phyloP scores from a whole-genome alignment of 345 rosid species.

The Sonneratia alba region DNA sequence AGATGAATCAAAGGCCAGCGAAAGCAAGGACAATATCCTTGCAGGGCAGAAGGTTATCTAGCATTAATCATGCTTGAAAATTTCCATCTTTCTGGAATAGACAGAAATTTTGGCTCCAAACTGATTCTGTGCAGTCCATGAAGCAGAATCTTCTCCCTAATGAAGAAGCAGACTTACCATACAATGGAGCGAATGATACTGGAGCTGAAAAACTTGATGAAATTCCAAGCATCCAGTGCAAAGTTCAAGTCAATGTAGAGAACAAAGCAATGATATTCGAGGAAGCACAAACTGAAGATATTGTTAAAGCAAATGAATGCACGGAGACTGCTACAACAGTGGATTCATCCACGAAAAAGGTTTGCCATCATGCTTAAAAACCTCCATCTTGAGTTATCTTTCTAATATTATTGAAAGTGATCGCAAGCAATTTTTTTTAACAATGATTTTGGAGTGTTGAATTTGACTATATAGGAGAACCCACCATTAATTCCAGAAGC shows the following conservation, averaged over 20 bases:
- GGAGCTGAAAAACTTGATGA: neutral
- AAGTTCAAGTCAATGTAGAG: neutral
- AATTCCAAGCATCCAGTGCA: neutral
- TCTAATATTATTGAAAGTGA: neutral
- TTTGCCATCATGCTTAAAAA: neutral
- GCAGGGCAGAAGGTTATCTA: constrained; percentile 5
- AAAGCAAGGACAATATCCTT: neutral
- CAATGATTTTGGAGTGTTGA: neutral
- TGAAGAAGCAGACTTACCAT: neutral
- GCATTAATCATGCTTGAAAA: neutral
- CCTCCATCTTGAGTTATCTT: neutral
- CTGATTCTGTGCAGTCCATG: neutral
- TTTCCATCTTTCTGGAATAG: neutral
- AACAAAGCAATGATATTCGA: neutral
- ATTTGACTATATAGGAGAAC: neutral
- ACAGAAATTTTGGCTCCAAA: neutral
- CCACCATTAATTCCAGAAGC: constrained; percentile 1
- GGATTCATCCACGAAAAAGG: neutral
- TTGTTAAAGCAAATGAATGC: neutral
- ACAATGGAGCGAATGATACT: neutral
- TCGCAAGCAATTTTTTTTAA: neutral
- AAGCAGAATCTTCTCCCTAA: neutral
- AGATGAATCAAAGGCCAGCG: constrained; percentile 4
- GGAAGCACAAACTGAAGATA: constrained; percentile 3
- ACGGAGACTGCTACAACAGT: neutral